phyloP scores from a whole-genome alignment of 176 grass and related monocot species.

The Typha latifolia region DNA sequence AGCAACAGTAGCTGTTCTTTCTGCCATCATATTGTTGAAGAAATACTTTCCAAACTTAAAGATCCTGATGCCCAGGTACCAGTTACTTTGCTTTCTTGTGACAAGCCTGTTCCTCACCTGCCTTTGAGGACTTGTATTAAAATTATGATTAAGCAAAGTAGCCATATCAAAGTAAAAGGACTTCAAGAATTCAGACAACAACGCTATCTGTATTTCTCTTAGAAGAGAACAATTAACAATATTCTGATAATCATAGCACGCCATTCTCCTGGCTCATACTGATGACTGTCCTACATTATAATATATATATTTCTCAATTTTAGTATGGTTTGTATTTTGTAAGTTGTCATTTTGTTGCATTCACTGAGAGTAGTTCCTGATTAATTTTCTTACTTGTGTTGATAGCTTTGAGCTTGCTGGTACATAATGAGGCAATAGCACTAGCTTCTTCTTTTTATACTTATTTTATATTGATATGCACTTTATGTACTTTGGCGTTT shows the following conservation, averaged over 20 bases:
- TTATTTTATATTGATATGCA: no score
- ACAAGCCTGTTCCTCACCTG: not conserved
- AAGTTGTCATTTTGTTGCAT: not conserved
- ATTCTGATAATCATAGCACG: not conserved
- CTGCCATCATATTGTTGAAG: slow-evolving; percentile 49
- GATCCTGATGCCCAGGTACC: slow-evolving; percentile 81
- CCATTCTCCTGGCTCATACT: not conserved
- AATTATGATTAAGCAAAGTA: not conserved
- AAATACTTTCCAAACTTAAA: slow-evolving; percentile 59
- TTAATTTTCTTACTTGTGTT: not conserved
- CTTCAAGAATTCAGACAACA: no score
- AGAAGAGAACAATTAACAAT: not conserved
- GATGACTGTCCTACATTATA: not conserved
- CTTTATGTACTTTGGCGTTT: no score
- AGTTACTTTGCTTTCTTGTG: slow-evolving; percentile 1
- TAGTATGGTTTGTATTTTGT: not conserved
- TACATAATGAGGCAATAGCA: no score
- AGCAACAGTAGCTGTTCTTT: slow-evolving; percentile 47
- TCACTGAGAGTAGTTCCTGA: not conserved
- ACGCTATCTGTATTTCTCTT: no score
- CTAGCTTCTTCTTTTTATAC: no score
- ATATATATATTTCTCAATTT: not conserved
- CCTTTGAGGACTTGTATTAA: not conserved
- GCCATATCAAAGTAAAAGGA: no score
- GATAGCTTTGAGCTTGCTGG: not conserved